Conservation (phyloP, 352 stramenopile species). For the Globisporangium cederbergense region DNA sequence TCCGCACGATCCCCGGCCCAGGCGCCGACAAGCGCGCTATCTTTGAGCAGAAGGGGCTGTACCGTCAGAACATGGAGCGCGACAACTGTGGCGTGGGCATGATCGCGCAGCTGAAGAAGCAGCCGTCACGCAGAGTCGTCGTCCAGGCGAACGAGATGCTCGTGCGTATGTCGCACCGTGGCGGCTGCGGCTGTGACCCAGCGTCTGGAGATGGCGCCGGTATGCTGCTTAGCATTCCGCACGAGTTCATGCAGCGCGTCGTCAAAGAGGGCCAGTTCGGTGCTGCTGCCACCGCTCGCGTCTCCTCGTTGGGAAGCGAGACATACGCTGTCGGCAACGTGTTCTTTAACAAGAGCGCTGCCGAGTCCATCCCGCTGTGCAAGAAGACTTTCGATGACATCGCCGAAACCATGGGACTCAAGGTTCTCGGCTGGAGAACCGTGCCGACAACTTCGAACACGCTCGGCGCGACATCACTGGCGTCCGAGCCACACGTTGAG, state of each 20-base stretch:
- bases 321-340: constrained; percentile 95
- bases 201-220: constrained; percentile 90
- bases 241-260: constrained; percentile 91
- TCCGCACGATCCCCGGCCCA: constrained; percentile 40
- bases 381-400: constrained; percentile 87
- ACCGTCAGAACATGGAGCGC: constrained; percentile 50
- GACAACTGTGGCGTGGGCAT: constrained; percentile 94
- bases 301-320: constrained; percentile 38
- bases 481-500: constrained; percentile 93
- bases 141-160: constrained; percentile 97
- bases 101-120: constrained; percentile 94
- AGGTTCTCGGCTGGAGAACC: constrained; percentile 90
- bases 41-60: constrained; percentile 57
- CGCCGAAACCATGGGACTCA: constrained; percentile 83
- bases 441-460: constrained; percentile 93
- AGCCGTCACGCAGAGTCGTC: constrained; percentile 88
- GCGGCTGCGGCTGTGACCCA: constrained; percentile 94
- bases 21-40: constrained; percentile 51
- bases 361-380: constrained; percentile 76
- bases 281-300: constrained; percentile 25
- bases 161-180: constrained; percentile 94
- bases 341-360: constrained; percentile 70
- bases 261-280: constrained; percentile 79
- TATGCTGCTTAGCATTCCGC: constrained; percentile 95
- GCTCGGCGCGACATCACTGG: constrained; percentile 90